Conservation (phyloP, 2,329 filamentous ascomycete species). For the Talaromyces piceae region DNA sequence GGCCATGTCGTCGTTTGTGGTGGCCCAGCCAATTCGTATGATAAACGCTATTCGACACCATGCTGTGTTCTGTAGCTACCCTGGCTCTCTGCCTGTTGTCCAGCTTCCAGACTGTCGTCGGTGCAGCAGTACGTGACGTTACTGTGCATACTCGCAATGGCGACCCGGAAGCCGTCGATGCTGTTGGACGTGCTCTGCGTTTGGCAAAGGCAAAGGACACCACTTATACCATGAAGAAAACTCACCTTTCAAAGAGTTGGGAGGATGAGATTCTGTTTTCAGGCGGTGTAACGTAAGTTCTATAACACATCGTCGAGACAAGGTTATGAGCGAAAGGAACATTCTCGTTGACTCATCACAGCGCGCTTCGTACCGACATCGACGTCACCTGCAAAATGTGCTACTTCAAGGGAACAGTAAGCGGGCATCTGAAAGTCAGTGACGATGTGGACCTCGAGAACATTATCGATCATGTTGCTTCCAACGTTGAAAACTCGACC, state of each 20-base stretch:
- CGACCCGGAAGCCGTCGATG: constrained; percentile 1
- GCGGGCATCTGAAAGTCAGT: constrained; percentile 36
- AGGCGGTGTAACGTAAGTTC: background rate
- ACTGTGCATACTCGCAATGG: background rate
- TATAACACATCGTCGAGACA: too few species aligned
- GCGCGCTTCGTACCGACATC: background rate
- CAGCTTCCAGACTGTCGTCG: background rate
- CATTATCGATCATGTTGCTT: constrained; percentile 18
- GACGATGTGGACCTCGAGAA: constrained; percentile 18
- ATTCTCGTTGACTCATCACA: background rate
- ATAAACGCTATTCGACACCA: background rate
- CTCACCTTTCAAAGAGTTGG: constrained; percentile 3
- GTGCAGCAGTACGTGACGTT: background rate
- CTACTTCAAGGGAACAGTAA: constrained; percentile 44
- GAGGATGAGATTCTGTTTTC: background rate
- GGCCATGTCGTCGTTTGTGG: background rate
- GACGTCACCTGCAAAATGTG: constrained; percentile 37
- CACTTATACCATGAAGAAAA: constrained; percentile 6
- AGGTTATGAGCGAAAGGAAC: background rate
- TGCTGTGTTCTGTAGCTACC: background rate
- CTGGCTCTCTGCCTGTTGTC: background rate
- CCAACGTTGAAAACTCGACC: background rate
- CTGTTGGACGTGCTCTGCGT: constrained; percentile 2
- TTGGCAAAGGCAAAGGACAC: background rate
- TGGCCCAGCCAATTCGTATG: background rate